Evolutionary conservation across 225 moss, liverwort and hornwort species (phyloP).

Genomic region (Ulota crispa): DNA sequence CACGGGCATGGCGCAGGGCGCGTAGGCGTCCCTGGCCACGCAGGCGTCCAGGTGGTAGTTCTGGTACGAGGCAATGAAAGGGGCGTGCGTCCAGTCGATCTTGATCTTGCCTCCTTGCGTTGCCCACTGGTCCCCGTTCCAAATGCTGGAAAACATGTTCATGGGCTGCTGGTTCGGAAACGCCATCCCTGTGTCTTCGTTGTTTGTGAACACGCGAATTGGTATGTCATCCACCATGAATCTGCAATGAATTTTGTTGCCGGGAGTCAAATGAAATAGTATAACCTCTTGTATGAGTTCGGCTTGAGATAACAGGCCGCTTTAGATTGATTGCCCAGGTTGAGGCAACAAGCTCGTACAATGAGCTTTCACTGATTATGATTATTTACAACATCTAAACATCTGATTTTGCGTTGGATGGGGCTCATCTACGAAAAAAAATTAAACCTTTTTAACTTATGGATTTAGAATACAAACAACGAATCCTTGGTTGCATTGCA

Average conservation of each 20-base stretch:
- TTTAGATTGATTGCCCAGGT: neutral
- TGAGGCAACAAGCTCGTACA: neutral
- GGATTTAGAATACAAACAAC: neutral
- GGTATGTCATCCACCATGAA: slow-evolving; percentile 84
- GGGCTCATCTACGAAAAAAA: neutral
- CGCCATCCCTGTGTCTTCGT: slow-evolving; percentile 64
- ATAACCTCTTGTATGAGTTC: neutral
- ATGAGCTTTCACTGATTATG: neutral
- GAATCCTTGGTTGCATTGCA: neutral
- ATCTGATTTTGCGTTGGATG: neutral
- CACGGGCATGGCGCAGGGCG: slow-evolving; percentile 37
- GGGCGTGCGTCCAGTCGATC: slow-evolving; percentile 69
- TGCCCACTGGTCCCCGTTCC: slow-evolving; percentile 92
- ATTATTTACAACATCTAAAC: neutral
- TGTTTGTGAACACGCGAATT: slow-evolving; percentile 77
- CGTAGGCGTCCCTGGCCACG: slow-evolving; percentile 25
- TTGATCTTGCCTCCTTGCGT: slow-evolving; percentile 79
- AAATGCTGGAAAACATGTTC: slow-evolving; percentile 80
- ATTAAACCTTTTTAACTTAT: neutral
- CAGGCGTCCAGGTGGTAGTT: slow-evolving; percentile 72
- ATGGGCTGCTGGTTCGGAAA: slow-evolving; percentile 76
- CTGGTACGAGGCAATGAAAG: slow-evolving; percentile 70
- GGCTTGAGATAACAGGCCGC: neutral
- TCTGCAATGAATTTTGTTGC: slow-evolving; percentile 23
- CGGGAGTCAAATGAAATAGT: neutral